Percentiles rank a stretch among this genome's conserved stretches.
Evolutionary conservation across 352 stramenopile genomes (phyloP).

Genomic region (Achlya hypogyna): DNA sequence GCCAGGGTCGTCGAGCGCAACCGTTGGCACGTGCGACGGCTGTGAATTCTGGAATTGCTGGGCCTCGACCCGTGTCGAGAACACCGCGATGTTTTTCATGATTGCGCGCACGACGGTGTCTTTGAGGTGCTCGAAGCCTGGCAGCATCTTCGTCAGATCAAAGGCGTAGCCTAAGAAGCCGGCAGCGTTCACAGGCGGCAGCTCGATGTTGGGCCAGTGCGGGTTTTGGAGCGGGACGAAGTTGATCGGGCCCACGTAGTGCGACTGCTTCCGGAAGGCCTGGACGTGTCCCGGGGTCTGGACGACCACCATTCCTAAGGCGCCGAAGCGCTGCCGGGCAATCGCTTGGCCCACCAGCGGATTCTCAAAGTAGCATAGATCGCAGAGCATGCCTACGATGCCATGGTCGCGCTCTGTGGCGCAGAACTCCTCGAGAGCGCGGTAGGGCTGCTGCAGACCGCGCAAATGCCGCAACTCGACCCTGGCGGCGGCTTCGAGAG

Average conservation of each 20-base stretch:
- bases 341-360: slow-evolving; percentile 45
- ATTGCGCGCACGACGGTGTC: slow-evolving; percentile 64
- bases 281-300: slow-evolving; percentile 48
- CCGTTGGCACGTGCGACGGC: neutral
- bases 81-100: slow-evolving; percentile 65
- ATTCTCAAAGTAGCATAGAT: slow-evolving; percentile 60
- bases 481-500: slow-evolving; percentile 32
- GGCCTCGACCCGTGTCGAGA: slow-evolving; percentile 44
- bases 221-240: slow-evolving; percentile 66
- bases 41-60: slow-evolving; percentile 21
- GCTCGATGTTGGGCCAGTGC: slow-evolving; percentile 50
- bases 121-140: slow-evolving; percentile 47
- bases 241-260: slow-evolving; percentile 42
- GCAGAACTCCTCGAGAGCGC: slow-evolving; percentile 52
- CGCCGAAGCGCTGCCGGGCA: slow-evolving; percentile 40
- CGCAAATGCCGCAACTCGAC: slow-evolving; percentile 40
- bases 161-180: slow-evolving; percentile 71
- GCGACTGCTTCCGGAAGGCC: slow-evolving; percentile 42
- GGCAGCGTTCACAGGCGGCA: slow-evolving; percentile 28
- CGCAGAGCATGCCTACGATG: slow-evolving; percentile 72
- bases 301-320: slow-evolving; percentile 53
- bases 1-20: neutral
- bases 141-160: slow-evolving; percentile 46
- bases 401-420: slow-evolving; percentile 33
- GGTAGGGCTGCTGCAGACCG: no score